Conservation (phyloP, 345 rosid genomes). For the Populus deltoides region DNA sequence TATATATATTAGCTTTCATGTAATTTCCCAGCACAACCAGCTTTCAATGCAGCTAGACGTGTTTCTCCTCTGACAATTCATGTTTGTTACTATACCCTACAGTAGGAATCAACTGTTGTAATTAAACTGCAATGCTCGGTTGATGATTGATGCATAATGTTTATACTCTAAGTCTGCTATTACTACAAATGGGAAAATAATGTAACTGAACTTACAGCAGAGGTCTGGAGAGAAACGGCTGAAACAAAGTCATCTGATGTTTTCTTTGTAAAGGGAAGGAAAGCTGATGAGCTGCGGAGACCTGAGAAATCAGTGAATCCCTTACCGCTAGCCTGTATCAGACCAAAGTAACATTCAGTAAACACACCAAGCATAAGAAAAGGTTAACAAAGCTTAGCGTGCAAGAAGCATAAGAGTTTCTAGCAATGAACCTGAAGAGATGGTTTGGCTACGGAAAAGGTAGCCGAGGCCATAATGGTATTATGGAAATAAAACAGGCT, state of each 20-base stretch:
- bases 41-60: not conserved
- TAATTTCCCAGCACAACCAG: not conserved
- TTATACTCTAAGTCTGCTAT: not conserved
- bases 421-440: constrained; percentile 60
- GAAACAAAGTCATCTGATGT: constrained; percentile 69
- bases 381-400: not conserved
- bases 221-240: constrained; percentile 66
- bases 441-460: constrained; percentile 81
- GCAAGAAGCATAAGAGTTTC: not conserved
- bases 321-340: constrained; percentile 44
- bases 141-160: not conserved
- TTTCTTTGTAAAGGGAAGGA: constrained; percentile 60
- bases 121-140: not conserved
- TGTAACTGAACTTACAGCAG: constrained; percentile 55
- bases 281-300: constrained; percentile 54
- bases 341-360: not conserved
- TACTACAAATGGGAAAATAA: not conserved
- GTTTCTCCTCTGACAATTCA: not conserved
- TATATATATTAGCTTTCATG: not conserved
- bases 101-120: not conserved
- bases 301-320: constrained; percentile 82
- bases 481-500: not conserved
- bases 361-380: constrained; percentile 2
- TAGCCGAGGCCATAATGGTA: constrained; percentile 78
- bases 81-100: not conserved